Base-by-base conservation (phyloP, 805 yeast genomes). In the Suhomyces canberraensis region DNA sequence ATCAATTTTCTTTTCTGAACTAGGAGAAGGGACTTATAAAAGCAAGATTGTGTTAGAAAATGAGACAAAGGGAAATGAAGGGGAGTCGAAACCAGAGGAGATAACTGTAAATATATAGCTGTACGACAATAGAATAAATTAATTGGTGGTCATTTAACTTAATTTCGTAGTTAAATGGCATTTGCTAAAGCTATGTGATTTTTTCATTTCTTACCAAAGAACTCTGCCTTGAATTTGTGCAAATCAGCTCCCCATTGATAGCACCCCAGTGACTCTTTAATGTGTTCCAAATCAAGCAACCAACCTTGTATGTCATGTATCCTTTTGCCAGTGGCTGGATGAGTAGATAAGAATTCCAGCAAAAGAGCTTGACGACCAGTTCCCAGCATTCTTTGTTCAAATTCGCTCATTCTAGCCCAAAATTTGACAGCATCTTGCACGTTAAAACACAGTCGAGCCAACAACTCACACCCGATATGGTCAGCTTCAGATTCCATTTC, bases 401-500 rank as follows among this genome's bases (percentile, higher is more conserved):
- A 57, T 16, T 37, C 36, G 22, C 76, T 59, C 96, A 91, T 90
- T 38, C 96, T 71, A 36, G 71, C 59, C 99, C 99, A 93, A 39
- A 93, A 73, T 8, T 63, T 64, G 1, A 83, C 76, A 0, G 96
- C 84, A 47, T 81, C 87, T 13, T 64, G 62, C 4, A 96, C 89
- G 45, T 90, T 66, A 58, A 73, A 93, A 56, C 99, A 93, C 31
- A 95, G 95, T 41, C 79, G 68, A 2, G 96, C 78, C 96, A 91
- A 86, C 47, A 91, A 70, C 79, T 88, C 83, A 42, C 93, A 66
- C 0, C 99, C 99, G 20, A 93, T 90, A 50, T 82, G 81, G 60
- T 93, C 98, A 0, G 98, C 98, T 58, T 93, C 98, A 0, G 88
- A 75, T 60, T 93, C 99, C 96, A 88, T 88, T 41, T 78, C 87